phyloP scores from a whole-genome alignment of 2,329 filamentous ascomycete genomes.

The Xylaria sp. region DNA sequence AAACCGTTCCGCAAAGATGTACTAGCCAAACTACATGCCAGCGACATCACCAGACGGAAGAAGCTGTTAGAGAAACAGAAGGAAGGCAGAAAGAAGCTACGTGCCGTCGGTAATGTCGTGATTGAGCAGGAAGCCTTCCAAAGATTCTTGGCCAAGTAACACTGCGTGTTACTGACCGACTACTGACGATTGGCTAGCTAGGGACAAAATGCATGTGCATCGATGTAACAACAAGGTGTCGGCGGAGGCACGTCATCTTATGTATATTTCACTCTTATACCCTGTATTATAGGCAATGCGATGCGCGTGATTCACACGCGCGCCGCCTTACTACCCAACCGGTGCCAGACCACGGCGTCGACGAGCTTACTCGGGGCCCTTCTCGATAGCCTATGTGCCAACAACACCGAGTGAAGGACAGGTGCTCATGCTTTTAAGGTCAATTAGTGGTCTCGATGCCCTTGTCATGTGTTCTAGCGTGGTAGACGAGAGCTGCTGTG shows the following conservation, averaged over 20 bases:
- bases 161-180: neutral
- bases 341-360: neutral
- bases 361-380: neutral
- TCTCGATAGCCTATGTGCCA: neutral
- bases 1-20: constrained; percentile 98
- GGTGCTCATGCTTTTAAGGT: neutral
- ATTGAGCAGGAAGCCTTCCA: constrained; percentile 97
- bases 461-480: neutral
- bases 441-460: neutral
- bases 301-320: neutral
- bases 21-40: constrained; percentile 87
- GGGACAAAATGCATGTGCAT: neutral
- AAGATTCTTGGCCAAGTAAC: constrained; percentile 81
- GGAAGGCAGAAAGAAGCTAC: constrained; percentile 86
- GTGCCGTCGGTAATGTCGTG: constrained; percentile 86
- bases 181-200: neutral
- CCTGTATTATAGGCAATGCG: neutral
- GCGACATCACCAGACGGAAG: constrained; percentile 78
- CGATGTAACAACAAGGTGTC: constrained; percentile 7
- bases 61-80: constrained; percentile 98
- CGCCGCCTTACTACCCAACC: neutral
- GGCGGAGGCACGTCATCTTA: neutral
- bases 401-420: neutral
- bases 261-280: neutral
- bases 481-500: no score